Conservation (phyloP, 164 flowering plant species). For the Magnolia sinica region DNA sequence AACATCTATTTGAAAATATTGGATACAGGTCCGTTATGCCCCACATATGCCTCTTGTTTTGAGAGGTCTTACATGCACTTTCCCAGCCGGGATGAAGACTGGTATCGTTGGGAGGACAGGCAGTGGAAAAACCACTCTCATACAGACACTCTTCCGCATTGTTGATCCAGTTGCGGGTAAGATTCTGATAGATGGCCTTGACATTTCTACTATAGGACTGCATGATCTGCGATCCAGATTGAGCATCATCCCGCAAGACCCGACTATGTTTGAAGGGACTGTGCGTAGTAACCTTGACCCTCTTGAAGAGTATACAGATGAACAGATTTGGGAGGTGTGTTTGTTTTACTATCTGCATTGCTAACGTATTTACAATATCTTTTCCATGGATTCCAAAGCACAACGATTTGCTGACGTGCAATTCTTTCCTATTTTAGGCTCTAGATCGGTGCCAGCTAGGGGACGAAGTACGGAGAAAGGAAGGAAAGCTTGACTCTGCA, state of each 20-base stretch:
- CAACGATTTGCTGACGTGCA: not conserved
- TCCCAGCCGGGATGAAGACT: conserved; percentile 35
- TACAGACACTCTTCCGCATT: conserved; percentile 38
- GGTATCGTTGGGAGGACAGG: conserved; percentile 51
- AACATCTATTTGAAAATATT: not conserved
- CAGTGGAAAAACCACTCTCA: conserved; percentile 46
- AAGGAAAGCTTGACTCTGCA: conserved; percentile 32
- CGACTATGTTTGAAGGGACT: conserved; percentile 48
- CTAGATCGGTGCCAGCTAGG: conserved; percentile 43
- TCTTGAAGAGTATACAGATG: conserved; percentile 39
- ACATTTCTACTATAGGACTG: conserved; percentile 38
- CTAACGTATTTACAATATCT: not conserved
- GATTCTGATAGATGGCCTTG: conserved; percentile 33
- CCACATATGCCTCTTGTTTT: too few species aligned
- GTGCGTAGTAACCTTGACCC: conserved; percentile 41
- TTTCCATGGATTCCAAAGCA: not conserved
- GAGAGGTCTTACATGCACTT: conserved; percentile 35
- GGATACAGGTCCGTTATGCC: conserved; percentile 38
- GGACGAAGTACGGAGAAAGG: conserved; percentile 37
- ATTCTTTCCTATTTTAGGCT: conserved; percentile 26
- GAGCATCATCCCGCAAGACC: conserved; percentile 49
- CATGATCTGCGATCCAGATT: conserved; percentile 42
- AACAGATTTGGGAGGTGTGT: conserved; percentile 55
- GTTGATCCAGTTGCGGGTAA: conserved; percentile 41
- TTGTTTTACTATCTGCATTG: too few species aligned